Conservation (phyloP, 2,329 filamentous ascomycete genomes). For the Alternaria hordeiaustralica region DNA sequence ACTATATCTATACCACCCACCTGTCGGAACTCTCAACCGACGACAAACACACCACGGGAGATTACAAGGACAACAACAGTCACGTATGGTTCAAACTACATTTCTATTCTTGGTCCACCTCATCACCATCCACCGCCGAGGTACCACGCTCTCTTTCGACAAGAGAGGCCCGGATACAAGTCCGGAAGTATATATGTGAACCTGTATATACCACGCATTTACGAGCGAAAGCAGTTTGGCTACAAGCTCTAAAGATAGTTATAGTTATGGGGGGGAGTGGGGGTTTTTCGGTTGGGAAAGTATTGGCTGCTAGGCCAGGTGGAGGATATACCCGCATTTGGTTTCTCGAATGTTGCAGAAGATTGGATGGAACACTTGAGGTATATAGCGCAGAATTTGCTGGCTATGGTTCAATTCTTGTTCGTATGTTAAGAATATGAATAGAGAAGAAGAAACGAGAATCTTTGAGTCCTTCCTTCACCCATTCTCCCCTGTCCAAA, state of each 20-base stretch:
- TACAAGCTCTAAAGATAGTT: not conserved
- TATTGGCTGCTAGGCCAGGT: conserved; percentile 2
- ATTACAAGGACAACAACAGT: conserved; percentile 1
- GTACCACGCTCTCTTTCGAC: not conserved
- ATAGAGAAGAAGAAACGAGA: no score
- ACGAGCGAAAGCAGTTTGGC: not conserved
- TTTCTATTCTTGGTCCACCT: not conserved
- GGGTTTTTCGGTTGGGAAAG: not conserved
- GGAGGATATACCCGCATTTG: conserved; percentile 6
- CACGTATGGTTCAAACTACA: not conserved
- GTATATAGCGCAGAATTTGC: not conserved
- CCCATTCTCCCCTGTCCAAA: not conserved
- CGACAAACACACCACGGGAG: not conserved
- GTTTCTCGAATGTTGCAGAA: not conserved
- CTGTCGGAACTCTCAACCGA: not conserved
- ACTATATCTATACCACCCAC: not conserved
- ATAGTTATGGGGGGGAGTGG: not conserved
- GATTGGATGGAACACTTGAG: not conserved
- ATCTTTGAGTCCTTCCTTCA: not conserved
- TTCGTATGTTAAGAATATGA: not conserved
- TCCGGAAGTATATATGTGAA: conserved; percentile 2
- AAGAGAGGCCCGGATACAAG: not conserved
- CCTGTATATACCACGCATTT: not conserved
- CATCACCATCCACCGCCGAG: not conserved
- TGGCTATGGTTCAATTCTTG: not conserved